phyloP scores from a whole-genome alignment of 352 stramenopile genomes.

The Chrysophaeum taylorii region DNA sequence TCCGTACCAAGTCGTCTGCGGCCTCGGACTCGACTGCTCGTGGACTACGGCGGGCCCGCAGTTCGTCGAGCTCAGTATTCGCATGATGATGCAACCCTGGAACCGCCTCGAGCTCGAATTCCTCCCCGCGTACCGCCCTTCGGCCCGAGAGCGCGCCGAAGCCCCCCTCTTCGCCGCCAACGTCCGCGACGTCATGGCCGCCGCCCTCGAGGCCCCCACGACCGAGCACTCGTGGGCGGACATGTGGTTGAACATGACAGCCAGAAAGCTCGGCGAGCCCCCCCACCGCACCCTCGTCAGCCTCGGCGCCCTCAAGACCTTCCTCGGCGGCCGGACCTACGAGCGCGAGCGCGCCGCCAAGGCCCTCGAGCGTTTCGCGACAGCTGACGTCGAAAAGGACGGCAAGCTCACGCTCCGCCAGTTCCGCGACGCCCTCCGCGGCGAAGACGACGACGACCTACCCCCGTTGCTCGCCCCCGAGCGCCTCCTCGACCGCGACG shows the following conservation, averaged over 20 bases:
- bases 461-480: not conserved
- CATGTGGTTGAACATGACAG: constrained; percentile 25
- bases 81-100: constrained; percentile 26
- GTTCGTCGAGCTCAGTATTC: constrained; percentile 14
- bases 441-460: not conserved
- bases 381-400: not conserved
- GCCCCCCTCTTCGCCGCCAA: constrained; percentile 25
- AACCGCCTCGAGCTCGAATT: constrained; percentile 26
- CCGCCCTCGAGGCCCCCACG: constrained; percentile 21
- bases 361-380: not conserved
- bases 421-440: not conserved
- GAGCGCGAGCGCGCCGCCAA: not conserved
- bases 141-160: constrained; percentile 27
- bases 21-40: constrained; percentile 16
- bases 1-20: constrained; percentile 12
- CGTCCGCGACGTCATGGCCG: constrained; percentile 24
- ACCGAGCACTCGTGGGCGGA: constrained; percentile 32
- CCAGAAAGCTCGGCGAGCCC: constrained; percentile 16
- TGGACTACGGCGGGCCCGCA: constrained; percentile 25
- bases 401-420: not conserved
- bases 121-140: constrained; percentile 21
- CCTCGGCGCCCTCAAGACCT: not conserved
- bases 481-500: not conserved
- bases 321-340: not conserved
- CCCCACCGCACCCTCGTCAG: constrained; percentile 14